phyloP scores from a whole-genome alignment of 2,329 filamentous ascomycete genomes.

The Macrophomina tecta region DNA sequence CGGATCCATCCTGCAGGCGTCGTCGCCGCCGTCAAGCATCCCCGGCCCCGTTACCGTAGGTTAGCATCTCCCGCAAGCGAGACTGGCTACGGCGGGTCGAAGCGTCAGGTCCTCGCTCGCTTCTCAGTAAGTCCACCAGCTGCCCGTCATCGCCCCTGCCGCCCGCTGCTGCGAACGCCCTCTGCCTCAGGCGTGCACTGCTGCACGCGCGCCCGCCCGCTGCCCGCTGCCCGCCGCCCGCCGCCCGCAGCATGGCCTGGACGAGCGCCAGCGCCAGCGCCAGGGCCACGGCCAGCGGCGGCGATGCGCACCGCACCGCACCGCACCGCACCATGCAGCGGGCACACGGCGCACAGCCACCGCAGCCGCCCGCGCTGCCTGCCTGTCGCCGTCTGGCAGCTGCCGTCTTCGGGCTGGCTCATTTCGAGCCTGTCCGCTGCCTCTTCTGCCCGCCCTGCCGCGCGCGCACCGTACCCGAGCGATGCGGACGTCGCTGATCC shows the following conservation, averaged over 20 bases:
- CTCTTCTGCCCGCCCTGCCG: neutral
- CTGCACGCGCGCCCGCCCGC: slow-evolving; percentile 6
- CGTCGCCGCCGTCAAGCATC: neutral
- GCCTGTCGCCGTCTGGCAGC: slow-evolving; percentile 2
- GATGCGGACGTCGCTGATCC: slow-evolving; percentile 24
- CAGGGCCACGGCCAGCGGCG: neutral
- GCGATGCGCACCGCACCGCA: slow-evolving; percentile 19
- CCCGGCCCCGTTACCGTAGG: slow-evolving; percentile 1
- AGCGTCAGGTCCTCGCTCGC: slow-evolving; percentile 9
- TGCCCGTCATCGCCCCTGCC: slow-evolving; percentile 24
- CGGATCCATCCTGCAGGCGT: slow-evolving; percentile 9
- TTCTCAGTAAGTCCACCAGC: slow-evolving; percentile 12
- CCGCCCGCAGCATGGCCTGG: neutral
- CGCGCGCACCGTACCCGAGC: slow-evolving; percentile 16
- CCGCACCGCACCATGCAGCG: neutral
- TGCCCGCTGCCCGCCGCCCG: neutral
- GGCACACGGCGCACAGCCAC: slow-evolving; percentile 18
- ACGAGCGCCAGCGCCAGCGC: no score
- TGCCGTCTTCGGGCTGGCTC: slow-evolving; percentile 13
- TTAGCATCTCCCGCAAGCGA: slow-evolving; percentile 2
- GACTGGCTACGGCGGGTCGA: neutral
- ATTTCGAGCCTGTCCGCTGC: slow-evolving; percentile 11
- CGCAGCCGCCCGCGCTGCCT: slow-evolving; percentile 6
- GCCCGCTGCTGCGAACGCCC: neutral
- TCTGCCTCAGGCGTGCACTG: slow-evolving; percentile 9